A percentile compares a stretch with the other conserved stretches of the same genome.
These are phyloP conservation scores for Blastobotrys attinorum DNA, from an alignment of 805 yeast species.

Conservation along the genomic window DNA sequence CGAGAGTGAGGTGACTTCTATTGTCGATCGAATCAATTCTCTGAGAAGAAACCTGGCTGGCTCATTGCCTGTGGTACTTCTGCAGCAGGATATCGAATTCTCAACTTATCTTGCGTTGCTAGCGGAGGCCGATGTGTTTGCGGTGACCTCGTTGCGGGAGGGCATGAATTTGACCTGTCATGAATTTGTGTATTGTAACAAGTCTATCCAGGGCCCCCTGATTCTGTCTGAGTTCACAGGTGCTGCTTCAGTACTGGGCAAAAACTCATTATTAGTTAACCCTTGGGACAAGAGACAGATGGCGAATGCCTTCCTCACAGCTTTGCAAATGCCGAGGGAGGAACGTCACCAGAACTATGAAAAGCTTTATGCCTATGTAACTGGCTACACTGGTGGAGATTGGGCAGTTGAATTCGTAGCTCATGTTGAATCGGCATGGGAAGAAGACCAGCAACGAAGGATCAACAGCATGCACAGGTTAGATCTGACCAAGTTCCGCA, in stretches of 20 bases:
- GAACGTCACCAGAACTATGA: slow-evolving; percentile 60
- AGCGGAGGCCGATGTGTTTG: slow-evolving; percentile 78
- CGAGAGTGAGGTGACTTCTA: slow-evolving; percentile 64
- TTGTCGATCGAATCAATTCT: slow-evolving; percentile 81
- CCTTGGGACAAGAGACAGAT: slow-evolving; percentile 82
- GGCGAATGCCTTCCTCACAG: slow-evolving; percentile 51
- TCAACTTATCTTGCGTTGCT: slow-evolving; percentile 83
- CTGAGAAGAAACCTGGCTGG: slow-evolving; percentile 61
- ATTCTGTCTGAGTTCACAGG: slow-evolving; percentile 92
- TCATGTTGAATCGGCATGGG: slow-evolving; percentile 47
- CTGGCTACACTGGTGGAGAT: slow-evolving; percentile 57
- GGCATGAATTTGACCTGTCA: slow-evolving; percentile 97
- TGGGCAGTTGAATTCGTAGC: slow-evolving; percentile 62
- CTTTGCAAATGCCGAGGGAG: slow-evolving; percentile 55
- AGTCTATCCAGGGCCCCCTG: slow-evolving; percentile 59
- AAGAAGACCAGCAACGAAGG: slow-evolving; percentile 37
- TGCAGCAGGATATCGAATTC: slow-evolving; percentile 84
- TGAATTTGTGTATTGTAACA: slow-evolving; percentile 68
- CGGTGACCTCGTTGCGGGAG: slow-evolving; percentile 87
- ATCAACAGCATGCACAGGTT: slow-evolving; percentile 27
- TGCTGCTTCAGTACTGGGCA: slow-evolving; percentile 67
- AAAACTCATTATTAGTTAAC: slow-evolving; percentile 68
- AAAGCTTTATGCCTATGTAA: slow-evolving; percentile 48
- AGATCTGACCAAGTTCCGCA: slow-evolving; percentile 29
- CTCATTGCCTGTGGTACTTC: slow-evolving; percentile 74